phyloP scores from a whole-genome alignment of 139 green algal genomes.

The Diplosphaera chodatii region DNA sequence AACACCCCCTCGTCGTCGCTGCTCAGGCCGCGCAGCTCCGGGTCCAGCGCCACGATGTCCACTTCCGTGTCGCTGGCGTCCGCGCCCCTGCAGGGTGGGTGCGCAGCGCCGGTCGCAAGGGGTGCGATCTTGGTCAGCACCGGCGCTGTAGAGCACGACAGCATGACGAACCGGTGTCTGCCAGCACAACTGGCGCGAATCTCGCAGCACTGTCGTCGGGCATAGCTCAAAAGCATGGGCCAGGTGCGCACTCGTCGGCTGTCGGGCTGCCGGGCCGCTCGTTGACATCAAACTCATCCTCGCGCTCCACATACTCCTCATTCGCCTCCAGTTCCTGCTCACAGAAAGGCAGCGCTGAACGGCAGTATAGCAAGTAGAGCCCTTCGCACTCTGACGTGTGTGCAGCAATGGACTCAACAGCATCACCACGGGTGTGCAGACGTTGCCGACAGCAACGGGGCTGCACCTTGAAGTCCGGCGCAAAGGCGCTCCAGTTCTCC shows the following conservation, averaged over 20 bases:
- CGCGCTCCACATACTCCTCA: constrained; percentile 76
- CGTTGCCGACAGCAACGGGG: no score
- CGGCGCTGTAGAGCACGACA: no score
- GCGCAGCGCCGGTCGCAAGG: no score
- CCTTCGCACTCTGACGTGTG: no score
- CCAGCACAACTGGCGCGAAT: no score
- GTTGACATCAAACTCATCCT: constrained; percentile 92
- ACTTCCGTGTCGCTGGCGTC: constrained; percentile 12
- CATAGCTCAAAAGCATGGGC: no score
- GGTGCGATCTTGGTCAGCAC: neutral
- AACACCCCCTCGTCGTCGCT: constrained; percentile 17
- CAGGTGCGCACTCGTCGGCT: neutral
- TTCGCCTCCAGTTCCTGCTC: constrained; percentile 19
- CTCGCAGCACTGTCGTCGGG: no score
- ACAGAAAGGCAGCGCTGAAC: no score
- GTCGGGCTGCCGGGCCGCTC: constrained; percentile 15
- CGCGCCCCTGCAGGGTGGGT: neutral
- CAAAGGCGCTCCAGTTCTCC: constrained; percentile 93
- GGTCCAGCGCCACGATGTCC: constrained; percentile 19
- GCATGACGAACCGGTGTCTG: neutral
- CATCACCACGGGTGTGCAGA: no score
- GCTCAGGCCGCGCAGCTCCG: constrained; percentile 2
- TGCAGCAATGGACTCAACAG: no score
- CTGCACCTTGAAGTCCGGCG: constrained; percentile 88
- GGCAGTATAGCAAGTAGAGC: no score